Conservation (phyloP, 2,329 filamentous ascomycete genomes). For the Graphiopsis chlorocephala region DNA sequence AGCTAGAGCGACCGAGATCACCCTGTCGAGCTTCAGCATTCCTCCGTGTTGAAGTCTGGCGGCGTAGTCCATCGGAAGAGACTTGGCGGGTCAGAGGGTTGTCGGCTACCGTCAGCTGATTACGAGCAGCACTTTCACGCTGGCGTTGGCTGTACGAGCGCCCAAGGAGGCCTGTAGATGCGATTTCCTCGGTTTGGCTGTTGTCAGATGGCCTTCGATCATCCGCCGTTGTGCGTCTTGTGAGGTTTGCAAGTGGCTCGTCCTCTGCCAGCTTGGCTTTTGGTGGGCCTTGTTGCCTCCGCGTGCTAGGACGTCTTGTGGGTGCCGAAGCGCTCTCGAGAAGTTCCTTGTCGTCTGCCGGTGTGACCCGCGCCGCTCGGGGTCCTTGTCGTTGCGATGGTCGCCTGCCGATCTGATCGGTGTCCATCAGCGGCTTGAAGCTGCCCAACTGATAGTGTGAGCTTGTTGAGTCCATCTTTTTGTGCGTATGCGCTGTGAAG, state of each 20-base stretch:
- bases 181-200: conserved; percentile 40
- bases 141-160: conserved; percentile 50
- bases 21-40: background rate
- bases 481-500: conserved; percentile 14
- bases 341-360: conserved; percentile 11
- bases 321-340: conserved; percentile 22
- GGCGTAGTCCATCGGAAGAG: conserved; percentile 19
- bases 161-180: conserved; percentile 48
- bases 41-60: conserved; percentile 19
- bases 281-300: conserved; percentile 34
- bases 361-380: conserved; percentile 1
- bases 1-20: conserved; percentile 38
- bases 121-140: conserved; percentile 38
- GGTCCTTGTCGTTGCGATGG: conserved; percentile 15
- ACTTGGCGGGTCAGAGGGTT: conserved; percentile 51
- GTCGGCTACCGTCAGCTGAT: conserved; percentile 53
- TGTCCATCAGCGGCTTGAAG: conserved; percentile 66
- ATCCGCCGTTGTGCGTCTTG: conserved; percentile 12
- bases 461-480: conserved; percentile 38
- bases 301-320: conserved; percentile 9
- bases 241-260: conserved; percentile 35
- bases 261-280: conserved; percentile 32
- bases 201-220: conserved; percentile 10
- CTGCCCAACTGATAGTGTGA: conserved; percentile 62
- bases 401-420: conserved; percentile 55